These are phyloP conservation scores for Talaromyces funiculosus DNA, from an alignment of 2,329 filamentous ascomycete genomes.

Conservation along the genomic window DNA sequence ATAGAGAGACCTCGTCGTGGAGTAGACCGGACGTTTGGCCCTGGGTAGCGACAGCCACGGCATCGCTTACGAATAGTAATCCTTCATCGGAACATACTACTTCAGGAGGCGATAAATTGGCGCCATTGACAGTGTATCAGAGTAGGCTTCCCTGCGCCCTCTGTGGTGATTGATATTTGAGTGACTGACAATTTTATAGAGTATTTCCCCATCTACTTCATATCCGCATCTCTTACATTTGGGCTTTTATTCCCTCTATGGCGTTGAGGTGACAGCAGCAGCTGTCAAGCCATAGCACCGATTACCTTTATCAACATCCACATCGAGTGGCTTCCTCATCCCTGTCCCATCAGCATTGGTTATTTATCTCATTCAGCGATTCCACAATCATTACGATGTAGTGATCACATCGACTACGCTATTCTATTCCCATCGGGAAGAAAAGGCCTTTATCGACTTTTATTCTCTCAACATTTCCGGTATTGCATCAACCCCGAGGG, in stretches of 20 bases:
- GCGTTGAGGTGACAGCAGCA: constrained; percentile 31
- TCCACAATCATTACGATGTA: neutral
- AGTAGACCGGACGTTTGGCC: constrained; percentile 60
- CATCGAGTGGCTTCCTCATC: neutral
- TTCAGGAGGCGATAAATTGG: constrained; percentile 67
- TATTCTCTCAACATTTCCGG: neutral
- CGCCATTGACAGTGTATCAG: constrained; percentile 61
- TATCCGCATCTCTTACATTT: constrained; percentile 41
- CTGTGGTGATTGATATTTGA: too few species aligned
- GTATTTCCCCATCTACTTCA: constrained; percentile 51
- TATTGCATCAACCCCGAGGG: neutral
- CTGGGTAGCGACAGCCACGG: constrained; percentile 55
- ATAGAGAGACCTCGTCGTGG: constrained; percentile 41
- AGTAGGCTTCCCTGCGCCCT: constrained; percentile 55
- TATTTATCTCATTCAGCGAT: neutral
- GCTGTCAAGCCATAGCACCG: neutral
- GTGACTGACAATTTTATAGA: constrained; percentile 31
- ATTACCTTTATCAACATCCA: neutral
- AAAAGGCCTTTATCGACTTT: neutral
- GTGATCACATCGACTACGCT: neutral
- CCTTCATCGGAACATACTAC: constrained; percentile 79
- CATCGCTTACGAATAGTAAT: constrained; percentile 52
- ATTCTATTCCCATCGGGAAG: too few species aligned
- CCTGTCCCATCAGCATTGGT: neutral
- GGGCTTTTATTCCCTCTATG: constrained; percentile 45